phyloP scores from a whole-genome alignment of 371 early-diverging fungal species.

The Smittium mucronatum region DNA sequence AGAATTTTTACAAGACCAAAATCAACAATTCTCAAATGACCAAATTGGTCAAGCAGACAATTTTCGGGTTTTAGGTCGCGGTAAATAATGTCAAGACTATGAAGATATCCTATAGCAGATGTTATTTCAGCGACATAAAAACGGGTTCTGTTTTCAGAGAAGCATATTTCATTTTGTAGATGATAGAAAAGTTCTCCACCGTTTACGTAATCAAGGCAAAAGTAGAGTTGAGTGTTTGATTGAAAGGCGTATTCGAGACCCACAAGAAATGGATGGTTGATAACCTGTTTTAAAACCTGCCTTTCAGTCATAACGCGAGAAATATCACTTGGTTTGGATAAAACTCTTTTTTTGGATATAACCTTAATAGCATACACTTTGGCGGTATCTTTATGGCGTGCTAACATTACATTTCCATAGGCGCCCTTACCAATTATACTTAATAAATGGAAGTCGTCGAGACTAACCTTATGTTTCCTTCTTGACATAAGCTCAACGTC shows the following conservation, averaged over 20 bases:
- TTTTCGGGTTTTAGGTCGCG: slow-evolving; percentile 94
- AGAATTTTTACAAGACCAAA: slow-evolving; percentile 97
- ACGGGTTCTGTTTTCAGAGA: slow-evolving; percentile 71
- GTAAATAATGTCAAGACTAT: slow-evolving; percentile 80
- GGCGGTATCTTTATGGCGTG: slow-evolving; percentile 70
- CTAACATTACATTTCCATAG: slow-evolving; percentile 94
- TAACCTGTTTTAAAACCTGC: slow-evolving; percentile 32
- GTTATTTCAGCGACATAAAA: slow-evolving; percentile 69
- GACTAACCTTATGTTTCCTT: slow-evolving; percentile 16
- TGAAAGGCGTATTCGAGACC: slow-evolving; percentile 85
- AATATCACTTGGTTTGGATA: slow-evolving; percentile 28
- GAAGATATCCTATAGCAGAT: slow-evolving; percentile 78
- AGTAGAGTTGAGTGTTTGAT: slow-evolving; percentile 70
- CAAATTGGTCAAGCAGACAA: slow-evolving; percentile 72
- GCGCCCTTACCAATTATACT: slow-evolving; percentile 89
- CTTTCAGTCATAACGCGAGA: slow-evolving; percentile 33
- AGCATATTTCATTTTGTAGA: slow-evolving; percentile 79
- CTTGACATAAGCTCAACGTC: slow-evolving; percentile 8
- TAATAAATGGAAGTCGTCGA: slow-evolving; percentile 39
- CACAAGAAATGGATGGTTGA: slow-evolving; percentile 85
- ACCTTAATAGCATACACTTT: slow-evolving; percentile 92
- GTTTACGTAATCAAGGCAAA: slow-evolving; percentile 92
- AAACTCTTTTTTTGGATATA: slow-evolving; percentile 63
- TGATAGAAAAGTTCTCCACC: slow-evolving; percentile 95
- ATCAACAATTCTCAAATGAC: slow-evolving; percentile 95